Evolutionary conservation across 768 basidiomycete genomes (phyloP), one percentile per base, ranked within the genome.

Genomic region (Lentinula sp.): DNA sequence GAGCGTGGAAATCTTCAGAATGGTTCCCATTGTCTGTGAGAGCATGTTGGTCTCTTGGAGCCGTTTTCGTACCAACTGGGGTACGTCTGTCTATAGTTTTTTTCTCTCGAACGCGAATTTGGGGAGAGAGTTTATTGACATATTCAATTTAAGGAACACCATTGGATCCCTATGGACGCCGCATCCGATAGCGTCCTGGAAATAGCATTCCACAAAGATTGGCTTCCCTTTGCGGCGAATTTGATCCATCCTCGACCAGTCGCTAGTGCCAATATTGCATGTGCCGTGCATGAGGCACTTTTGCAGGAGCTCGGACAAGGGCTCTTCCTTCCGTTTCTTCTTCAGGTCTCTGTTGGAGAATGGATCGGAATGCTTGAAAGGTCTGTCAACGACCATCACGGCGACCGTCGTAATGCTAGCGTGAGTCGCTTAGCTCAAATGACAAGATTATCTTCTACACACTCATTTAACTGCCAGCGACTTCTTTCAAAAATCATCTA

Each of bases 1-100:
- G 76, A 2, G 73, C 73, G 9, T 79, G 78, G 78, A 66, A 73
- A 3, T 70, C 68, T 6, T 71, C 66, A 1, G 76, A 78, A 28
- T 78, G 77, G 75, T 63, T 78, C 10, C 75, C 77, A 0, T 73
- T 74, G 49, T 65, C 76, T 2, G 65, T 76, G n/a, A 76, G 76
- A 59, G 73, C 76, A 5, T 73, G 74, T 61, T 11, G 69, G 4
- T 54, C 64, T 6, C 61, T 74, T 5, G 32, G 32, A 11, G 34
- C 34, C 8, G 23, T 57, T 21, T 42, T 42, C 31, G 28, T 43
- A 10, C n/a, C 18, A n/a, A 11, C 13, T 34, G 28, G 18, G 21
- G 37, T 39, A 13, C 37, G 37, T 8, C 28, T 28, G 28, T 28
- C 3, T 28, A 13, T 5, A 37, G 2, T 39, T 39, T 39, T 8